These are phyloP conservation scores for Stemphylium beticola DNA, from an alignment of 2,329 filamentous ascomycete species.

Conservation along the genomic window DNA sequence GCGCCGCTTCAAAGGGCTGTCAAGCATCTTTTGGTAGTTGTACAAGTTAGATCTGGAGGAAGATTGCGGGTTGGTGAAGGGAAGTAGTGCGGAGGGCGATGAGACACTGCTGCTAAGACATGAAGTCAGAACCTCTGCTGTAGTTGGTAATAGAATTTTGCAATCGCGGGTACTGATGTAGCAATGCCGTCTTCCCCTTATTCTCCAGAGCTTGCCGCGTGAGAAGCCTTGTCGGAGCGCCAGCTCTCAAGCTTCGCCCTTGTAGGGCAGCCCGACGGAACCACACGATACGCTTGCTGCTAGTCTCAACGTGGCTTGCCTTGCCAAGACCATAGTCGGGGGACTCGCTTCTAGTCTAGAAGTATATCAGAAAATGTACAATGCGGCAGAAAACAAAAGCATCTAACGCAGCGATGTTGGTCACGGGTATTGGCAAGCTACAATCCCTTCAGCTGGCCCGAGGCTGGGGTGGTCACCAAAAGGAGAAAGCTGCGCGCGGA, in stretches of 20 bases:
- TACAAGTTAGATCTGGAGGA: neutral
- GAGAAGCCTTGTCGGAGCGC: too few relatives aligned
- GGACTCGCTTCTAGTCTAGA: neutral
- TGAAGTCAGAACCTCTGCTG: too few relatives aligned
- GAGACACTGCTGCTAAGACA: too few relatives aligned
- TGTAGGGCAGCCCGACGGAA: neutral
- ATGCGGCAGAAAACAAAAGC: neutral
- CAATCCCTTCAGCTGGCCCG: neutral
- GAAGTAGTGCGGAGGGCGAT: too few relatives aligned
- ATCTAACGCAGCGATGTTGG: neutral
- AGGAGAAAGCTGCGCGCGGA: neutral
- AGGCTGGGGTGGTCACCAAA: neutral
- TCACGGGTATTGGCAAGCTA: neutral
- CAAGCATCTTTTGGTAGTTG: slow-evolving; percentile 28
- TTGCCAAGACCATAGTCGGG: neutral
- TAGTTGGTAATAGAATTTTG: too few relatives aligned
- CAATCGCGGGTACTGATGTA: too few relatives aligned
- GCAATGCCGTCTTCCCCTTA: too few relatives aligned
- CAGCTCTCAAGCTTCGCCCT: neutral
- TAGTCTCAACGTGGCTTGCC: slow-evolving; percentile 7
- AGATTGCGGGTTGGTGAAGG: too few relatives aligned
- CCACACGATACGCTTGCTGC: neutral
- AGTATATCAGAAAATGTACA: neutral
- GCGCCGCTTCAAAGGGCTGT: slow-evolving; percentile 23
- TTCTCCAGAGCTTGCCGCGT: too few relatives aligned